A percentile compares a stretch with the other conserved stretches of the same genome.
Evolutionary conservation across 2,329 filamentous ascomycete species (phyloP).

Genomic region (Xylariaceae sp.): DNA sequence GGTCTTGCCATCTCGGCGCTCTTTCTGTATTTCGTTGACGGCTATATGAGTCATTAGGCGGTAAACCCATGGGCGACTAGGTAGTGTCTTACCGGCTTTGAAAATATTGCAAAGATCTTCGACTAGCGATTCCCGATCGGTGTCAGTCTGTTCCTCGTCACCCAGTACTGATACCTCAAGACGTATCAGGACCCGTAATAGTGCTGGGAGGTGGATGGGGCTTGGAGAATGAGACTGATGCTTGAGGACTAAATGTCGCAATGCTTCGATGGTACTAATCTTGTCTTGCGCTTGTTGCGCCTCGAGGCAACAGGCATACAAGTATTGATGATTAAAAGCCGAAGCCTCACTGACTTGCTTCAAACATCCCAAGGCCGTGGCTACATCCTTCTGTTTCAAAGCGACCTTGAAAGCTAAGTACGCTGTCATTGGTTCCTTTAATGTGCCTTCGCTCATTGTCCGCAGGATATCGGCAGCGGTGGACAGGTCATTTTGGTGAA

Average conservation of each 20-base stretch:
- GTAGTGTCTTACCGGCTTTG: slow-evolving; percentile 48
- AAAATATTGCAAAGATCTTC: slow-evolving; percentile 62
- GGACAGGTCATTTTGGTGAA: slow-evolving; percentile 63
- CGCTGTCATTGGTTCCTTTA: slow-evolving; percentile 68
- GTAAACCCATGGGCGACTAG: background rate
- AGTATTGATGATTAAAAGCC: slow-evolving; percentile 63
- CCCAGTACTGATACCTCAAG: slow-evolving; percentile 54
- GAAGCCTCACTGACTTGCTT: slow-evolving; percentile 61
- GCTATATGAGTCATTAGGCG: slow-evolving; percentile 41
- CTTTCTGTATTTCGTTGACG: slow-evolving; percentile 49
- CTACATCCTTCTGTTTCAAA: slow-evolving; percentile 62
- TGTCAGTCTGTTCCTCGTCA: slow-evolving; percentile 31
- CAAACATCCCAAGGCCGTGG: slow-evolving; percentile 69
- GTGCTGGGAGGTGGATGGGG: slow-evolving; percentile 64
- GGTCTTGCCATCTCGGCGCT: slow-evolving; percentile 48
- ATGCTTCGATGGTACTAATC: slow-evolving; percentile 61
- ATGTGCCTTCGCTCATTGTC: slow-evolving; percentile 63
- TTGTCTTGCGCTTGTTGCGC: slow-evolving; percentile 71
- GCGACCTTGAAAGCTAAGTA: slow-evolving; percentile 80
- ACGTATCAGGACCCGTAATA: slow-evolving; percentile 68
- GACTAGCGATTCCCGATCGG: slow-evolving; percentile 35
- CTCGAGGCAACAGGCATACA: slow-evolving; percentile 83
- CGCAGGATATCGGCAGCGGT: slow-evolving; percentile 62
- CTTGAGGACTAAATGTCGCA: slow-evolving; percentile 67
- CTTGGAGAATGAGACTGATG: slow-evolving; percentile 55